Evolutionary conservation across 1,139 yeast species (phyloP).

Genomic region (Suhomyces bribrorum): DNA sequence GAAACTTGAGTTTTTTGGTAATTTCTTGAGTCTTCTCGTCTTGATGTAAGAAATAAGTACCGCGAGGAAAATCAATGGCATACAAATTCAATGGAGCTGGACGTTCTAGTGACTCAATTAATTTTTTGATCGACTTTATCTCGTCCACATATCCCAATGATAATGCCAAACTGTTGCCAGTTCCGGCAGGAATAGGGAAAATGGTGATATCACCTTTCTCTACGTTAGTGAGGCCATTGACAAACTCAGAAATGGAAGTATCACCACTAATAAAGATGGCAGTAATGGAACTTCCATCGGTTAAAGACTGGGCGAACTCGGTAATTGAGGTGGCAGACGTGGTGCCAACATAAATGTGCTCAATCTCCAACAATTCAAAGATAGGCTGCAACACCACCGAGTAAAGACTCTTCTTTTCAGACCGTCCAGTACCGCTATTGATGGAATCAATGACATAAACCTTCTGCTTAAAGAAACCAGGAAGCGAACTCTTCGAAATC

Average conservation of each 20-base stretch:
- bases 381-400: conserved; percentile 46
- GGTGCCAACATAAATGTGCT: conserved; percentile 45
- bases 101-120: conserved; percentile 31
- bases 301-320: conserved; percentile 33
- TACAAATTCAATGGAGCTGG: conserved; percentile 53
- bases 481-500: conserved; percentile 1
- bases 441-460: conserved; percentile 51
- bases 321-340: conserved; percentile 31
- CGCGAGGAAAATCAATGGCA: conserved; percentile 53
- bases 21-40: conserved; percentile 20
- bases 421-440: conserved; percentile 57
- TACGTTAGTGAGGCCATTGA: conserved; percentile 48
- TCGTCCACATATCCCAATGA: conserved; percentile 52
- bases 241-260: conserved; percentile 76
- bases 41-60: conserved; percentile 32
- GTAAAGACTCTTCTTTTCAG: conserved; percentile 40
- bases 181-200: conserved; percentile 72
- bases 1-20: conserved; percentile 39
- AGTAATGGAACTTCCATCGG: conserved; percentile 24
- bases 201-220: conserved; percentile 29
- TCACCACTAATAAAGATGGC: conserved; percentile 79
- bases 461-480: conserved; percentile 7
- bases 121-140: conserved; percentile 41
- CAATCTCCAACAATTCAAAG: conserved; percentile 35
- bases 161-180: conserved; percentile 79